Evolutionary conservation across 768 basidiomycete genomes (phyloP), one percentile per base, ranked within the genome.

Genomic region (Kwoniella dejecticola): DNA sequence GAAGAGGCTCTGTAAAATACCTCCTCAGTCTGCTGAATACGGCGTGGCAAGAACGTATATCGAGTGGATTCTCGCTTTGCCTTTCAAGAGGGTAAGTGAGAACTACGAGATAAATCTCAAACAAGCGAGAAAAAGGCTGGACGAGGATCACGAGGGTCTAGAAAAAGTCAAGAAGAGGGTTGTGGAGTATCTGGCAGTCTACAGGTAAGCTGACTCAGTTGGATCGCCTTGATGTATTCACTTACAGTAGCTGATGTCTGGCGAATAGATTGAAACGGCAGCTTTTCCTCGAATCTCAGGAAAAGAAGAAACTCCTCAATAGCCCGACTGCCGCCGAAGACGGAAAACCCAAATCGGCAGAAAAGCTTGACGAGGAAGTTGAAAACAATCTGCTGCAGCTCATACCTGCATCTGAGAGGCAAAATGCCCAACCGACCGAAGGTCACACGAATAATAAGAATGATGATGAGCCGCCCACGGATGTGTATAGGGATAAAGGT

Each of bases 81-180:
- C 93, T 0, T 97, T 94, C 93, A 72, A 68, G 40, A 68, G 47
- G 46, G 69, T 70, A 15, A 62, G 63, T 21, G 64, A 57, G 50
- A 67, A 42, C 7, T 40, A 68, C 60, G 49, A 62, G 31, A 41
- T 71, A 1, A 49, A 75, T 57, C 66, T 79, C 13, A 81, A 80
- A 26, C 84, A 83, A 36, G 91, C 93, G 26, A 86, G 89, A 23
- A 81, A 81, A 21, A 91, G 90, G 73, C 85, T 97, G 8, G 92
- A 97, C 68, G 83, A 86, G 12, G 93, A 95, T 62, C 93, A 97
- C 77, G 95, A 87, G 69, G 94, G 94, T 1, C 82, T 97, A 17
- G 90, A 93, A 60, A 90, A 89, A 76, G 88, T 97, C 76, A 97
- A 96, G 83, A 87, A 89, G 65, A 83, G 93, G 10, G 79, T 95